Percentiles rank a stretch among this genome's conserved stretches.
These are phyloP conservation scores for Dinochytrium kinnereticum DNA, from an alignment of 371 early-diverging fungal species.

Conservation along the genomic window DNA sequence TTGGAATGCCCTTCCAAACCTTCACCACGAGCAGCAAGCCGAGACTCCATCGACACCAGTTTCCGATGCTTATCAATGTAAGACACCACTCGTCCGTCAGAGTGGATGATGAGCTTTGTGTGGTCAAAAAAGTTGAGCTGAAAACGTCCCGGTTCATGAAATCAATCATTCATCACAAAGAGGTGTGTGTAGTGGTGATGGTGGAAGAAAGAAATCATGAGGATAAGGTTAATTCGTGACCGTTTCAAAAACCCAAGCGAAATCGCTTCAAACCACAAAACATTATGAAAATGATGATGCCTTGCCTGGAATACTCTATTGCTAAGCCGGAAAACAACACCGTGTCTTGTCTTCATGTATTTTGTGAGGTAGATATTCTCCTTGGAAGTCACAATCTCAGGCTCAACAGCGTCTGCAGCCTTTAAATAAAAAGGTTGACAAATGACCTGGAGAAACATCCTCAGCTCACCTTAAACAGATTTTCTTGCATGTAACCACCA, in stretches of 20 bases:
- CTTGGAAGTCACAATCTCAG: conserved; percentile 21
- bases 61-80: conserved; percentile 55
- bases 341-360: conserved; percentile 66
- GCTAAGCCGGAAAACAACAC: conserved; percentile 74
- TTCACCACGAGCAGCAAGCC: background rate
- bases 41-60: conserved; percentile 36
- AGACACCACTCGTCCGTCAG: conserved; percentile 58
- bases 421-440: background rate
- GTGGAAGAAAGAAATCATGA: no score
- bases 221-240: no score
- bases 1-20: background rate
- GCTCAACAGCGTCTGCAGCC: conserved; percentile 15
- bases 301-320: conserved; percentile 75
- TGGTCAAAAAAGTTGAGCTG: conserved; percentile 79
- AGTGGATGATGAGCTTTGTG: conserved; percentile 69
- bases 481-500: conserved; percentile 68
- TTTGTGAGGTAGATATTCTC: conserved; percentile 68
- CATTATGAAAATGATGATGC: background rate
- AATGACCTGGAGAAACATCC: background rate
- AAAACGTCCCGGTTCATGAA: no score
- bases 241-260: no score
- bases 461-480: conserved; percentile 49
- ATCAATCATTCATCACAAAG: no score
- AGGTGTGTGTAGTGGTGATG: no score
- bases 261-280: no score